Evolutionary conservation across 192 early-diverging fungal species (phyloP), one percentile per base, ranked within the genome.

Genomic region (Coemansia sp.): DNA sequence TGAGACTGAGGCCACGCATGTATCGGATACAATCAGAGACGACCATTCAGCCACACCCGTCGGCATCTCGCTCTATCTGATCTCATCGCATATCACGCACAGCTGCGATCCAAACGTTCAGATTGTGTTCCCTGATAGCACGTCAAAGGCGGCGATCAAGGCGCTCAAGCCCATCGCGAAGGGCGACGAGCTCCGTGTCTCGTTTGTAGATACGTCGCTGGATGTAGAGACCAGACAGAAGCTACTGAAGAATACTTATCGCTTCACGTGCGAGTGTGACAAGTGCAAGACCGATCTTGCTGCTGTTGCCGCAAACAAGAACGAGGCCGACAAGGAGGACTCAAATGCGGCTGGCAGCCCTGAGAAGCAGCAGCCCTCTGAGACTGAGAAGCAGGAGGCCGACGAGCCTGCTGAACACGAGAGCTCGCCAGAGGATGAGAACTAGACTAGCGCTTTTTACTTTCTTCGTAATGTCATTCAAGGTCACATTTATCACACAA

Each of bases 31-130:
- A 12, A 71, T 71, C 62, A 79, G 84, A 40, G 59, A 79, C 69
- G 74, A 81, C 68, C 76, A 70, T 60, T 56, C 72, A n/a, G 43
- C 74, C 65, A 72, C 71, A 70, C 50, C 85, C 46, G 86, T 84
- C 51, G 94, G 90, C 11, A 77, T 88, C 39, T 88, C 86, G 57
- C 85, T 94, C 64, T 95, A 95, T 77, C 84, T 88, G 69, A 88
- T 90, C 40, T 77, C 89, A 17, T 85, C 88, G 16, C 89, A 90
- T 68, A 77, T 94, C 64, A 74, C 86, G 9, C 91, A 95, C 76
- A 85, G 86, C 58, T 95, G 91, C 75, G 81, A 85, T 17, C 90
- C 90, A 19, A 90, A 88, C 62, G 84, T 76, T 32, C 71, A 87
- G 74, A 68, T 89, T 46, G 77, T 63, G 25, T 92, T 89, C 75